phyloP scores from a whole-genome alignment of 2,329 filamentous ascomycete genomes.

The Fusarium ramigenum region DNA sequence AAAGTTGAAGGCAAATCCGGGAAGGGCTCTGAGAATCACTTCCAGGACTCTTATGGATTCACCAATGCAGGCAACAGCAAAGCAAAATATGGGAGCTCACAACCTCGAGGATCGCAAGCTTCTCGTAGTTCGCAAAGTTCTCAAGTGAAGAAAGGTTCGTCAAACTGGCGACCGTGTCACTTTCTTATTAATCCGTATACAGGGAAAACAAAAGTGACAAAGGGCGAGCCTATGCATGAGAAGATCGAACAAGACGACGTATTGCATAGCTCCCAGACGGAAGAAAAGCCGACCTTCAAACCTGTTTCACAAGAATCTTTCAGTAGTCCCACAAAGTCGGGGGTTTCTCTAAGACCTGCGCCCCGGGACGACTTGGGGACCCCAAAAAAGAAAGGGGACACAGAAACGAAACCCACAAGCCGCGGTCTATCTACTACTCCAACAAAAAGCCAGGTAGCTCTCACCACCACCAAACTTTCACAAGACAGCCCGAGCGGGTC shows the following conservation, averaged over 20 bases:
- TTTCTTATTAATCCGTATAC: neutral
- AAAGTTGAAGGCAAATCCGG: conserved; percentile 2
- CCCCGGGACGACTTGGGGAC: conserved; percentile 20
- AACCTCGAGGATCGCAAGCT: conserved; percentile 33
- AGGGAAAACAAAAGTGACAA: conserved; percentile 3
- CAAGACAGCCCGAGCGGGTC: conserved; percentile 5
- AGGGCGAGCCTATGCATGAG: neutral
- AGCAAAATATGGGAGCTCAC: conserved; percentile 41
- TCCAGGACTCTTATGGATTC: conserved; percentile 40
- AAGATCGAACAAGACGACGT: neutral
- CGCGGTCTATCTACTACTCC: conserved; percentile 25
- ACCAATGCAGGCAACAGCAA: conserved; percentile 27
- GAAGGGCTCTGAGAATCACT: conserved; percentile 35
- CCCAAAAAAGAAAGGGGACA: conserved; percentile 14
- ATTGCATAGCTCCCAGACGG: conserved; percentile 6
- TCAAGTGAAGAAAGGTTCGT: conserved; percentile 35
- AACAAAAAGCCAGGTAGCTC: neutral
- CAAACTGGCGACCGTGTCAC: neutral
- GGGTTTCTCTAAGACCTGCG: neutral
- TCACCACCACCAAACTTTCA: conserved; percentile 7
- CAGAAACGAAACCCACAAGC: neutral
- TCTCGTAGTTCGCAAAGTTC: conserved; percentile 36
- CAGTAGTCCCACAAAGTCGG: conserved; percentile 21
- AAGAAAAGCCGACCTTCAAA: conserved; percentile 18
- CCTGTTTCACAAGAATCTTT: conserved; percentile 13